phyloP scores from a whole-genome alignment of 2,329 filamentous ascomycete species.

The Fusarium longipes region DNA sequence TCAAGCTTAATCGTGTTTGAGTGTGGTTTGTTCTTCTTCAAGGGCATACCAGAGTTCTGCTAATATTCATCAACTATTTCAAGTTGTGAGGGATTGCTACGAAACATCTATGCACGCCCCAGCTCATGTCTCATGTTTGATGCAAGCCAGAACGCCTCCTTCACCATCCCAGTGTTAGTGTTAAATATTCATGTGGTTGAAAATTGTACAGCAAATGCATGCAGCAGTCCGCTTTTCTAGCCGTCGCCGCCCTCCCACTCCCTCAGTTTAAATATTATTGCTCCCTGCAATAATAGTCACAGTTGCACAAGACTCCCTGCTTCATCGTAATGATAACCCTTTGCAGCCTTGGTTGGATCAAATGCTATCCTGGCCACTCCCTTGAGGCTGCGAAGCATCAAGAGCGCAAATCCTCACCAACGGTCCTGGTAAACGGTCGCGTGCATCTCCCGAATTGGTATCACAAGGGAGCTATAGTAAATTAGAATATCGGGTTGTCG shows the following conservation, averaged over 20 bases:
- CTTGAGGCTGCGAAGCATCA: background rate
- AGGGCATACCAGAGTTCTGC: constrained; percentile 13
- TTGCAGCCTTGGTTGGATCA: background rate
- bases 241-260: background rate
- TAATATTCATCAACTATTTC: constrained; percentile 33
- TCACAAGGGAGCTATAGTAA: constrained; percentile 6
- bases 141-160: constrained; percentile 32
- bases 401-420: background rate
- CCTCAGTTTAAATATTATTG: constrained; percentile 21
- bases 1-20: constrained; percentile 22
- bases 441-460: constrained; percentile 9
- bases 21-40: constrained; percentile 18
- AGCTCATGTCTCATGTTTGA: constrained; percentile 37
- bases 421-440: background rate
- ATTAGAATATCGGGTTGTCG: constrained; percentile 54
- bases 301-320: constrained; percentile 15
- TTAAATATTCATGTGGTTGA: constrained; percentile 5
- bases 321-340: background rate
- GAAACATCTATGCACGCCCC: constrained; percentile 12
- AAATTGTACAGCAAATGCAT: constrained; percentile 24
- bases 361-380: background rate
- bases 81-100: constrained; percentile 18
- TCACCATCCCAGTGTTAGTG: constrained; percentile 30
- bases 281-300: constrained; percentile 22
- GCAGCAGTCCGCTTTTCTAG: constrained; percentile 26